These are phyloP conservation scores for Yamadazyma tumulicola DNA, from an alignment of 805 yeast species.

Conservation along the genomic window DNA sequence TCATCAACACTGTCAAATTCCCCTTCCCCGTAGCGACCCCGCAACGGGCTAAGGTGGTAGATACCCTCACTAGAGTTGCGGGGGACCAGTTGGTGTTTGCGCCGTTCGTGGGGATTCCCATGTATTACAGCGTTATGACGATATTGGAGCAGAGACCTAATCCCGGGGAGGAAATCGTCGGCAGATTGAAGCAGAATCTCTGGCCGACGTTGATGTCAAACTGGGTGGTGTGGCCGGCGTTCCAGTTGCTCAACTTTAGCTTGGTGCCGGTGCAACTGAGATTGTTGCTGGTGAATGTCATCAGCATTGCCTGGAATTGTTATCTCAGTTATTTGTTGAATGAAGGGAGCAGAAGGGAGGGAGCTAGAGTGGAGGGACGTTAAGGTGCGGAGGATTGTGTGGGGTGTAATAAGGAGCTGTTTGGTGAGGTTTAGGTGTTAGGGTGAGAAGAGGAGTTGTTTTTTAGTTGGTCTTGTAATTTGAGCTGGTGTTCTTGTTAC, in stretches of 20 bases:
- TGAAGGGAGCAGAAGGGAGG: not conserved
- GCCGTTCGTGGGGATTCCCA: slow-evolving; percentile 67
- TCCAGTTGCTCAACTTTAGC: slow-evolving; percentile 76
- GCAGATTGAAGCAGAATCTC: slow-evolving; percentile 50
- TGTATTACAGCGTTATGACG: slow-evolving; percentile 68
- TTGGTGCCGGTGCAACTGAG: slow-evolving; percentile 71
- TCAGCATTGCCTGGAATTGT: slow-evolving; percentile 83
- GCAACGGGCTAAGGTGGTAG: not conserved
- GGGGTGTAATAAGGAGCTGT: too few relatives aligned
- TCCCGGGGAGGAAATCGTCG: slow-evolving; percentile 33
- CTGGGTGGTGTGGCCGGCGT: slow-evolving; percentile 88
- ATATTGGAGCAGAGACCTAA: slow-evolving; percentile 52
- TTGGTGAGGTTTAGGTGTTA: too few relatives aligned
- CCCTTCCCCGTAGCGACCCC: slow-evolving; percentile 1
- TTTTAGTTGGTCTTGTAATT: too few relatives aligned
- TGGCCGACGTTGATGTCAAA: slow-evolving; percentile 68
- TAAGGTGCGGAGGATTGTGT: too few relatives aligned
- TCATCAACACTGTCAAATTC: slow-evolving; percentile 39
- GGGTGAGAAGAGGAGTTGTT: too few relatives aligned
- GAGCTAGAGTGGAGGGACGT: not conserved
- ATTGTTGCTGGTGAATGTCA: slow-evolving; percentile 61
- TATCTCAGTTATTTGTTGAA: slow-evolving; percentile 49
- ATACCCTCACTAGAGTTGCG: slow-evolving; percentile 45
- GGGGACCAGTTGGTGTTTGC: slow-evolving; percentile 77
- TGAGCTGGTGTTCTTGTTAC: too few relatives aligned